Evolutionary conservation across 352 stramenopile genomes (phyloP), one percentile per base, ranked within the genome.

Genomic region (Plasmopara viticola): DNA sequence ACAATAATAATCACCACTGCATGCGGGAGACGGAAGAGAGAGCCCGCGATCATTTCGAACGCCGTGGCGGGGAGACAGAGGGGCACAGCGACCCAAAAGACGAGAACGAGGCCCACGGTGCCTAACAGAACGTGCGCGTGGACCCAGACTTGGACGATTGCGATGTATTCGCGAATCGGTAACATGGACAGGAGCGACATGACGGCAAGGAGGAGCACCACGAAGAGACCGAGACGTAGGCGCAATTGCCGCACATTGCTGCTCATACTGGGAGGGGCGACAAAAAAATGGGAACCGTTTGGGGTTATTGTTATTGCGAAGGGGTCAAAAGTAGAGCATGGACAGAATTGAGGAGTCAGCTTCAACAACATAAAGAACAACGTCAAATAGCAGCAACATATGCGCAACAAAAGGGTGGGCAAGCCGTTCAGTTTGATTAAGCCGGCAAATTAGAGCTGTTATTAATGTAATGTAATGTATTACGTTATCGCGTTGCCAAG

Each of bases 11-110:
- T 72, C 31, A 84, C 2, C 4, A 87, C 60, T 2, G 58, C 80
- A 25, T 71, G 61, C 0, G 55, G 44, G 1, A 87, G 68, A 13
- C 78, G 74, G 49, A 90, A 91, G 28, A 91, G 68, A 40, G 66
- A 86, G 1, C 80, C 80, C 5, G 74, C 64, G 17, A 85, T 53
- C 53, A 78, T 78, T 56, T 91, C 80, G 10, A 87, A 50, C 30
- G 82, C 66, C 6, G 80, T 86, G 37, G 75, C 72, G 12, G 80
- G 80, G 0, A 91, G 34, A 54, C 78, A 91, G 20, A 88, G 68
- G 39, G 80, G 80, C 7, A 91, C 70, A 20, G 78, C 74, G 28
- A 82, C 46, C 66, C 70, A 84, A 51, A 88, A 90, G 15, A 78
- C 57, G 20, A 74, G 4, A 44, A 77, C 73, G 15, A 76, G 64